A percentile compares a stretch with the other conserved stretches of the same genome.
These are phyloP conservation scores for Monilinia vaccinii-corymbosi DNA, from an alignment of 2,329 filamentous ascomycete genomes.

Conservation along the genomic window DNA sequence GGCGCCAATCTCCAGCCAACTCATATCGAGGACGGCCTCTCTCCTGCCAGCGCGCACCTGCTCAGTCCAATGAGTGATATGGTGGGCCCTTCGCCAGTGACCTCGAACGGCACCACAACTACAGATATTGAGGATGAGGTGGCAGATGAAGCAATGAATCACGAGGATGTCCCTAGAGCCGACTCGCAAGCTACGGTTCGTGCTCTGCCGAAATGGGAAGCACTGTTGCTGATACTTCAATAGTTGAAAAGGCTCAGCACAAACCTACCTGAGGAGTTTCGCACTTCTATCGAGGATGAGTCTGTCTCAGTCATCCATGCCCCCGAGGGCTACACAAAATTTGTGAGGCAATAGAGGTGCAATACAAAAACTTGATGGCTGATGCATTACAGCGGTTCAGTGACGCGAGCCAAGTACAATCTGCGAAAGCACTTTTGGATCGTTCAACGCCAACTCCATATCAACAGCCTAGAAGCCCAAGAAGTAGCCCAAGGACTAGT, in stretches of 20 bases:
- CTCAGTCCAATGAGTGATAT: conserved; percentile 58
- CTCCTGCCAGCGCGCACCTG: conserved; percentile 34
- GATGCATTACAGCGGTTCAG: neutral
- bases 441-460: conserved; percentile 29
- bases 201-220: conserved; percentile 8
- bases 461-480: conserved; percentile 19
- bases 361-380: neutral
- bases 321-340: conserved; percentile 70
- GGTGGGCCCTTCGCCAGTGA: conserved; percentile 75
- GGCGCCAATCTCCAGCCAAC: conserved; percentile 44
- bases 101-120: conserved; percentile 73
- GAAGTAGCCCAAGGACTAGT: neutral
- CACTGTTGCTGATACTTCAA: conserved; percentile 14
- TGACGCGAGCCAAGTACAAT: neutral
- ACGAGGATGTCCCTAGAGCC: conserved; percentile 23
- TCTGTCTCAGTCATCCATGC: conserved; percentile 87
- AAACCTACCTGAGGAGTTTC: conserved; percentile 46
- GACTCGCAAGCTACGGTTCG: conserved; percentile 23
- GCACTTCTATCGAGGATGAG: conserved; percentile 59
- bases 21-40: conserved; percentile 32
- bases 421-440: conserved; percentile 13
- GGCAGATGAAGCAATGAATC: conserved; percentile 45
- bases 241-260: conserved; percentile 34
- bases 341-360: conserved; percentile 44
- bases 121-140: conserved; percentile 78